A percentile compares a stretch with the other conserved stretches of the same genome.
phyloP scores from a whole-genome alignment of 176 grass and related monocot species.

The Olyra latifolia region DNA sequence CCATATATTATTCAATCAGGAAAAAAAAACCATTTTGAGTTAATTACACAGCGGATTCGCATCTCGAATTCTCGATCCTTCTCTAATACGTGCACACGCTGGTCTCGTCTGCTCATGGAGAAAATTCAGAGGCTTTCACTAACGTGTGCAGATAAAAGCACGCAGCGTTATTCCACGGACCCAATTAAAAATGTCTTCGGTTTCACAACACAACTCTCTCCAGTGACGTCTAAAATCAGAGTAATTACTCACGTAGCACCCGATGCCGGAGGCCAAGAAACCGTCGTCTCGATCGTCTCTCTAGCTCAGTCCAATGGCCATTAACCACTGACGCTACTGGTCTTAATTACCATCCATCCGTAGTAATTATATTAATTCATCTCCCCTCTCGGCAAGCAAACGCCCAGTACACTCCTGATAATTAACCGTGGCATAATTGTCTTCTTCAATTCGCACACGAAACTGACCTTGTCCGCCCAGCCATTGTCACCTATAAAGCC shows the following conservation, averaged over 20 bases:
- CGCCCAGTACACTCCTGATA: slow-evolving; percentile 10
- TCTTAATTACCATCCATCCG: not conserved
- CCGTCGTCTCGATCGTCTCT: not conserved
- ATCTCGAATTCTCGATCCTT: not conserved
- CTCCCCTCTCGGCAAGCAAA: slow-evolving; percentile 20
- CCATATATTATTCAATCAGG: not conserved
- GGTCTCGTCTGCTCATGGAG: not conserved
- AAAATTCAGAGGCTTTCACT: not conserved
- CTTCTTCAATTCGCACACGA: slow-evolving; percentile 46
- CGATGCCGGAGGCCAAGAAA: slow-evolving; percentile 33
- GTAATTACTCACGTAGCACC: slow-evolving; percentile 4
- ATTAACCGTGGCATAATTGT: slow-evolving; percentile 12
- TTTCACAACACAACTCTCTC: slow-evolving; percentile 5
- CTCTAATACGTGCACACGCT: not conserved
- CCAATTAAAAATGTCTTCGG: slow-evolving; percentile 9
- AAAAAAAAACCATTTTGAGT: not conserved
- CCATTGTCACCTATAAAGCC: slow-evolving; percentile 34
- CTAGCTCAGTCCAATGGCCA: slow-evolving; percentile 11
- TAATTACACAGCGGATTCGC: not conserved
- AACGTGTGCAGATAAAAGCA: not conserved
- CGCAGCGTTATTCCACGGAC: not conserved
- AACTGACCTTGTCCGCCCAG: slow-evolving; percentile 36
- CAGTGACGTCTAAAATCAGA: not conserved
- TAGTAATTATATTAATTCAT: not conserved
- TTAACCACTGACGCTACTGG: not conserved